Evolutionary conservation across 306 rosid genomes (phyloP), one percentile per base, ranked within the genome.

Genomic region (Cucurbita maxima): DNA sequence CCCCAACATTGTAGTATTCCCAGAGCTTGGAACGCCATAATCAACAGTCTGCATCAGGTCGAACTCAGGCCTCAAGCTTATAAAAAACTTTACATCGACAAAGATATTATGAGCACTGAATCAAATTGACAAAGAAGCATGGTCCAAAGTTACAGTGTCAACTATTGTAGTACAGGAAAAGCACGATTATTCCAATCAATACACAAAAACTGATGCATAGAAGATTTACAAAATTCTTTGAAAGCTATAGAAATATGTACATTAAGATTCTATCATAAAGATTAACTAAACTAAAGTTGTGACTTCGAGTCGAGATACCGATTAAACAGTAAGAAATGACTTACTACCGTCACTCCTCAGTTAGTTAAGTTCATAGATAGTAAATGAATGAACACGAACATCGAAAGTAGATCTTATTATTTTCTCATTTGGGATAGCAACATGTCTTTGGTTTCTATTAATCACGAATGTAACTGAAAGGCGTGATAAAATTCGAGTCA

Each of bases 1-100:
- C 98, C 96, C 96, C 98, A 70, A 93, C 84, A 68, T 93, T 90
- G 75, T 93, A 88, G 82, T 41, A 4, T 82, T 90, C 98, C 96
- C 98, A 93, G 16, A 90, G 74, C 86, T 84, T 88, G 78, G 91
- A 78, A 93, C 92, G 54, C 96, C 98, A 70, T 90, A 90, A 90
- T 93, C 98, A 50, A 93, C 96, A 66, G 88, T 96, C 98, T 92
- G 91, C 78, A 90, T 37, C 64, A 45, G 75, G 36, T 25, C 30
- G 30, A 25, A 25, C 30, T 25, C 30, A 25, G 30, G 30, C 30
- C 30, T 25, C 30, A 25, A 25, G 30, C 2, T 1, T 1, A 25
- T 25, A 25, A 25, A 25, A 25, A 25, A 25, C 30, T 25, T 25
- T 25, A 25, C 30, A 25, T 25, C 30, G 2, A 25, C 1, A 25